A percentile compares a stretch with the other conserved stretches of the same genome.
These are phyloP conservation scores for Lachnellula hyalina DNA, from an alignment of 2,329 filamentous ascomycete genomes.

Conservation along the genomic window DNA sequence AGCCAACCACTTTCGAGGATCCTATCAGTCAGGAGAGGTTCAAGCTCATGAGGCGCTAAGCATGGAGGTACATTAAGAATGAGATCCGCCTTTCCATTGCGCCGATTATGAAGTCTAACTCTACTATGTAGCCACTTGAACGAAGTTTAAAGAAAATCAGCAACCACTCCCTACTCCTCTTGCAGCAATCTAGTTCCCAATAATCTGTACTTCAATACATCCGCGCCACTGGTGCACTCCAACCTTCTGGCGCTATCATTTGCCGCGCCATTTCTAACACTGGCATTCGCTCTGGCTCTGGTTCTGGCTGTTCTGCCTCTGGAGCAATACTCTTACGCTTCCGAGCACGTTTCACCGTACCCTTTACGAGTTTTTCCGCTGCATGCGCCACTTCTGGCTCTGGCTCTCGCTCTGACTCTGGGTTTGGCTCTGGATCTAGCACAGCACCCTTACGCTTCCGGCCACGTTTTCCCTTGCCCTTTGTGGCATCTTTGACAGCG, in stretches of 20 bases:
- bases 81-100: too few species aligned
- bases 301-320: background rate
- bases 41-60: too few species aligned
- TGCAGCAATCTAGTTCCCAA: too few species aligned
- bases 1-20: too few species aligned
- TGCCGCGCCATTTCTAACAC: background rate
- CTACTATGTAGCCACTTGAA: too few species aligned
- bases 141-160: too few species aligned
- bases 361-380: background rate
- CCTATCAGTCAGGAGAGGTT: too few species aligned
- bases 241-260: background rate
- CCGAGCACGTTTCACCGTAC: background rate
- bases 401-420: too few species aligned
- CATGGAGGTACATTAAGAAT: too few species aligned
- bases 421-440: background rate
- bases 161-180: too few species aligned
- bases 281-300: background rate
- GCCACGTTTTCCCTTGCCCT: constrained; percentile 4
- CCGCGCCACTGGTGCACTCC: constrained; percentile 2
- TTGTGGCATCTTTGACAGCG: background rate
- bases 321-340: constrained; percentile 1
- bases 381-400: background rate
- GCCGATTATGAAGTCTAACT: too few species aligned
- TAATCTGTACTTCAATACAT: too few species aligned
- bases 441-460: constrained; percentile 9